Evolutionary conservation across 352 stramenopile genomes (phyloP).

Genomic region (Phytophthora pseudosyringae): DNA sequence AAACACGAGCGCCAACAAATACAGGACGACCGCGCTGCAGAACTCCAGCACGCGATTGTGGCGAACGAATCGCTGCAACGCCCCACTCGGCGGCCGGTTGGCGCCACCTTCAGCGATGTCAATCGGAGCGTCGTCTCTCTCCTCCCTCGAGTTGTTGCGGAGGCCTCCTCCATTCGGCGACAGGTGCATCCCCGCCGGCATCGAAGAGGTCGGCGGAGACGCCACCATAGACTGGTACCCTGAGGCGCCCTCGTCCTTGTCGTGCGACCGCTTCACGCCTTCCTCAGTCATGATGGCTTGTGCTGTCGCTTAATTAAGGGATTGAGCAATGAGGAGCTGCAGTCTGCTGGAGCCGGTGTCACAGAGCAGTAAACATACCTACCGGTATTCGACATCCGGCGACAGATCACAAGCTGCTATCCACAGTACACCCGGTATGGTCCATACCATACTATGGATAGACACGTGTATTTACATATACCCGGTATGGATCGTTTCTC

Average conservation of each 20-base stretch:
- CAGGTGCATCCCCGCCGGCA: slow-evolving; percentile 7
- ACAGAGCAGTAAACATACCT: slow-evolving; percentile 16
- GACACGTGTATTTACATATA: too few species aligned
- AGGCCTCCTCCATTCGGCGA: slow-evolving; percentile 6
- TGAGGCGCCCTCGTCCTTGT: slow-evolving; percentile 16
- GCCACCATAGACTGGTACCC: slow-evolving; percentile 25
- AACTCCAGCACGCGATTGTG: slow-evolving; percentile 70
- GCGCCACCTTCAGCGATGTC: slow-evolving; percentile 19
- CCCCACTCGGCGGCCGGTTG: not conserved
- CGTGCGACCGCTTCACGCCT: slow-evolving; percentile 9
- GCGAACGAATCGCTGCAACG: slow-evolving; percentile 30
- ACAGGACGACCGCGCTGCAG: slow-evolving; percentile 49
- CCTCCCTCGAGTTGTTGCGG: slow-evolving; percentile 15
- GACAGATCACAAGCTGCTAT: slow-evolving; percentile 24
- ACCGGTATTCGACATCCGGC: slow-evolving; percentile 7
- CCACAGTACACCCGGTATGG: not conserved
- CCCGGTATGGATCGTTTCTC: slow-evolving; percentile 19
- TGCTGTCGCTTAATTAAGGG: not conserved
- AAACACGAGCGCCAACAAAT: slow-evolving; percentile 54
- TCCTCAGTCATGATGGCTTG: slow-evolving; percentile 10
- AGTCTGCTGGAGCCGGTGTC: not conserved
- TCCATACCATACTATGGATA: too few species aligned
- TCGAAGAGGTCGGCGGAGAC: slow-evolving; percentile 8
- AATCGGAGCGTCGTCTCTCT: slow-evolving; percentile 17
- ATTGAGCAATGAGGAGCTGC: slow-evolving; percentile 18